A percentile compares a stretch with the other conserved stretches of the same genome.
Evolutionary conservation across 169 alveolate genomes (phyloP).

Genomic region (Sarcocystis neurona): DNA sequence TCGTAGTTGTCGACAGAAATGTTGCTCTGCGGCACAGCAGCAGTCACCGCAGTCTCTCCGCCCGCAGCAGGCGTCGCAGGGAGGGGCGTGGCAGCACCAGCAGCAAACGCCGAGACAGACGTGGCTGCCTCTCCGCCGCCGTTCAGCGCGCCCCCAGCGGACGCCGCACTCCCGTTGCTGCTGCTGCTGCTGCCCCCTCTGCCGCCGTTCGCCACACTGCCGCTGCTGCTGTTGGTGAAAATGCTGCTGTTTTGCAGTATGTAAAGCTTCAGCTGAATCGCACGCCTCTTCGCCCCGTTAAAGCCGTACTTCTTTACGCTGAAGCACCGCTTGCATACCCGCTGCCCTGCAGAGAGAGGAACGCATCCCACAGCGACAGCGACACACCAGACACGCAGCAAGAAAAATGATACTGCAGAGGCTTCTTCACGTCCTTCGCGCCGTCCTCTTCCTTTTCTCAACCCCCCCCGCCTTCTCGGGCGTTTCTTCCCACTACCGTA

Average conservation of each 20-base stretch:
- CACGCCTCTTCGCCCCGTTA: slow-evolving; percentile 26
- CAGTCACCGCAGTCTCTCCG: too few relatives aligned
- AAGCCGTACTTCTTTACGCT: slow-evolving; percentile 47
- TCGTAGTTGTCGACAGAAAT: too few relatives aligned
- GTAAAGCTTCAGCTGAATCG: neutral
- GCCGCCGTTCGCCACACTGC: too few relatives aligned
- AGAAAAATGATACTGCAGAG: neutral
- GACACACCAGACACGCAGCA: neutral
- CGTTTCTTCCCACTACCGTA: too few relatives aligned
- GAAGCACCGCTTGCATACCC: slow-evolving; percentile 51
- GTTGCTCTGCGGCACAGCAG: too few relatives aligned
- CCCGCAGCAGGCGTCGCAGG: too few relatives aligned
- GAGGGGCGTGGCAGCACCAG: too few relatives aligned
- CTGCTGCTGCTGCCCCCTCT: neutral
- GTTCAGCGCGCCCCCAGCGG: neutral
- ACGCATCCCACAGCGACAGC: neutral
- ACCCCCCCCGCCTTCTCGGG: too few relatives aligned
- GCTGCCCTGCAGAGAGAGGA: slow-evolving; percentile 26
- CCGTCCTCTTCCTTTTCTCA: too few relatives aligned
- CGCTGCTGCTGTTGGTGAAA: neutral
- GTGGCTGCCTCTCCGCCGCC: too few relatives aligned
- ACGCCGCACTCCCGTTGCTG: neutral
- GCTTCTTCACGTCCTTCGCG: neutral
- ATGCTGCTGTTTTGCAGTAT: neutral
- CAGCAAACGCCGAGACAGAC: too few relatives aligned